Conservation (phyloP, 1,139 yeast species). For the Diutina pseudorugosa region DNA sequence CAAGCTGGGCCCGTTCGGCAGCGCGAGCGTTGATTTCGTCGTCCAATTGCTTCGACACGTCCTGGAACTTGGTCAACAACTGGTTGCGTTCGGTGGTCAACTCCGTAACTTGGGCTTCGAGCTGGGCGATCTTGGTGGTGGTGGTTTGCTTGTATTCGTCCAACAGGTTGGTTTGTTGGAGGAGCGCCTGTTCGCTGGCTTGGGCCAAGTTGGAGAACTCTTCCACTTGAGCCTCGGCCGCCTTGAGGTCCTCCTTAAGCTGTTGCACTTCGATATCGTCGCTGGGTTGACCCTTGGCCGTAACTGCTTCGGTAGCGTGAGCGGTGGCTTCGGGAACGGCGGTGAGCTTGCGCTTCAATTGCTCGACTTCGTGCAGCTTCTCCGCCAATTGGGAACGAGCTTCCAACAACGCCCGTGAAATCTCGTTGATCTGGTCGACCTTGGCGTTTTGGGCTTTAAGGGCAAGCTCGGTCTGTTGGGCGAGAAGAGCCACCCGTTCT, state of each 20-base stretch:
- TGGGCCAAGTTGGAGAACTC: conserved; percentile 28
- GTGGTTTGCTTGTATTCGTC: conserved; percentile 21
- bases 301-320: background rate
- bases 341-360: background rate
- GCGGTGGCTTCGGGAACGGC: background rate
- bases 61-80: conserved; percentile 5
- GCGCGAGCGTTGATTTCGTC: background rate
- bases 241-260: conserved; percentile 23
- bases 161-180: conserved; percentile 25
- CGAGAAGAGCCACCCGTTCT: conserved; percentile 31
- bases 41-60: background rate
- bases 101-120: conserved; percentile 11
- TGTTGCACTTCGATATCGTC: conserved; percentile 11
- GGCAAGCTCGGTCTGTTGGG: conserved; percentile 44
- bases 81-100: background rate
- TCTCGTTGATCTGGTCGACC: conserved; percentile 47
- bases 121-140: conserved; percentile 11
- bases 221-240: conserved; percentile 26
- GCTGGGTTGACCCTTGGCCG: background rate
- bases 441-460: conserved; percentile 54
- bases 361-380: conserved; percentile 10
- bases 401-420: conserved; percentile 29
- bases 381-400: conserved; percentile 26
- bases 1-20: background rate
- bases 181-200: conserved; percentile 30